These are phyloP conservation scores for Elongisporangium undulatum DNA, from an alignment of 352 stramenopile species.

Conservation along the genomic window DNA sequence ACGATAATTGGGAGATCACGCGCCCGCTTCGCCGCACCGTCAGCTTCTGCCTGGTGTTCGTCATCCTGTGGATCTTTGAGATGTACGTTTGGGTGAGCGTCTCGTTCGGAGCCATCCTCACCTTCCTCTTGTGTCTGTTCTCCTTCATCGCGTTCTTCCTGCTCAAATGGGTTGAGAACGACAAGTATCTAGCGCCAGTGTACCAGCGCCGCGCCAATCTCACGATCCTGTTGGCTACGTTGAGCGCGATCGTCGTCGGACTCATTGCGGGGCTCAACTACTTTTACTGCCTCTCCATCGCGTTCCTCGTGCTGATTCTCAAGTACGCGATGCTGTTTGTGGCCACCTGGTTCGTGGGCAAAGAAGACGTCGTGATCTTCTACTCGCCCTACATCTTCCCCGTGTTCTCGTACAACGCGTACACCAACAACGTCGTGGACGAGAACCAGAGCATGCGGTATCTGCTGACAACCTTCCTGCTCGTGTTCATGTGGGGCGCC, in stretches of 20 bases:
- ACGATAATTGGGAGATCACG: conserved; percentile 65
- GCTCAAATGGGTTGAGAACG: conserved; percentile 82
- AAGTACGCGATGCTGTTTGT: conserved; percentile 62
- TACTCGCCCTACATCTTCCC: conserved; percentile 89
- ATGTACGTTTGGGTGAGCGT: conserved; percentile 70
- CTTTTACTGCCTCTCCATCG: conserved; percentile 84
- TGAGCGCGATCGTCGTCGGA: conserved; percentile 30
- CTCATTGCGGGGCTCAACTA: conserved; percentile 54
- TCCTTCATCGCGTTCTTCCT: conserved; percentile 75
- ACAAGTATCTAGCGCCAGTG: conserved; percentile 64
- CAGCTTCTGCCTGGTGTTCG: conserved; percentile 18
- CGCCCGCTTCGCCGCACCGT: conserved; percentile 35
- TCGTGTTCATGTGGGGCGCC: conserved; percentile 84
- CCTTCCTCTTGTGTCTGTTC: conserved; percentile 56
- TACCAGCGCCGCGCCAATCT: conserved; percentile 49
- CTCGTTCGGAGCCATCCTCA: conserved; percentile 47
- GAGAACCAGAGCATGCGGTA: conserved; percentile 66
- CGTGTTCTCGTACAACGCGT: conserved; percentile 88
- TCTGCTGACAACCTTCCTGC: conserved; percentile 66
- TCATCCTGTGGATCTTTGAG: conserved; percentile 69
- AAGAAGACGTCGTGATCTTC: conserved; percentile 68
- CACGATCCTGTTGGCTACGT: conserved; percentile 33
- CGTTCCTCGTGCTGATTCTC: conserved; percentile 79
- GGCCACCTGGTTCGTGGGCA: conserved; percentile 54
- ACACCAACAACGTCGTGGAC: conserved; percentile 89